These are phyloP conservation scores for Amaranthus hypochondriacus DNA, from an alignment of 148 eudicot species.

Conservation along the genomic window DNA sequence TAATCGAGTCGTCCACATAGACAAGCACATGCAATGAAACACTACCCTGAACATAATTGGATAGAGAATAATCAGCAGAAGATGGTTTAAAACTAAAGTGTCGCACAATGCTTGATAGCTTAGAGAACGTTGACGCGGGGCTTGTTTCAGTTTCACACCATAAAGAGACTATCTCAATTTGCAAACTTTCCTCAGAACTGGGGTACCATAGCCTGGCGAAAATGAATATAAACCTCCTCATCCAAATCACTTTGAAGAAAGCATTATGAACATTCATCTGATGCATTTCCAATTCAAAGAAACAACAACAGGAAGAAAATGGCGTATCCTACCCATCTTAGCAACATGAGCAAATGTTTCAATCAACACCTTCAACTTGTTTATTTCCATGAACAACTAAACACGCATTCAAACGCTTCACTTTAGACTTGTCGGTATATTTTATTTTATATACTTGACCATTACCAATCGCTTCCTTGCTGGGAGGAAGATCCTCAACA, in stretches of 20 bases:
- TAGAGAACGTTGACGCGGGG: neutral
- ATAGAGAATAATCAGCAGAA: neutral
- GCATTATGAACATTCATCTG: neutral
- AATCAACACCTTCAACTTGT: neutral
- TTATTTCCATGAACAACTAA: neutral
- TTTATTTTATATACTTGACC: neutral
- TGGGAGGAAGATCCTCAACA: neutral
- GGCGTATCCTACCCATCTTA: neutral
- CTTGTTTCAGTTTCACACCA: neutral
- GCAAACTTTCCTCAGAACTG: neutral
- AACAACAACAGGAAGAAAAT: neutral
- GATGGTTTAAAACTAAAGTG: neutral
- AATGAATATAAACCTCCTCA: constrained; percentile 3
- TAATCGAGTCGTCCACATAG: neutral
- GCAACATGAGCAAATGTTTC: neutral
- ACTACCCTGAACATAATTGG: neutral
- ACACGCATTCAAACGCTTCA: too few species aligned
- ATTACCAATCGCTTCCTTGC: neutral
- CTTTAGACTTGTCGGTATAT: neutral
- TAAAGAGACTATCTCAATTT: neutral
- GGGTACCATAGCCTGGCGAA: neutral
- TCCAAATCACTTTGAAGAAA: constrained; percentile 4
- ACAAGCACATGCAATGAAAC: neutral
- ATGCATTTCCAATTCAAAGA: neutral
- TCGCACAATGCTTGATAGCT: neutral